A percentile compares a stretch with the other conserved stretches of the same genome.
Conservation (phyloP, 2,329 filamentous ascomycete species). For the Coniella vitis region DNA sequence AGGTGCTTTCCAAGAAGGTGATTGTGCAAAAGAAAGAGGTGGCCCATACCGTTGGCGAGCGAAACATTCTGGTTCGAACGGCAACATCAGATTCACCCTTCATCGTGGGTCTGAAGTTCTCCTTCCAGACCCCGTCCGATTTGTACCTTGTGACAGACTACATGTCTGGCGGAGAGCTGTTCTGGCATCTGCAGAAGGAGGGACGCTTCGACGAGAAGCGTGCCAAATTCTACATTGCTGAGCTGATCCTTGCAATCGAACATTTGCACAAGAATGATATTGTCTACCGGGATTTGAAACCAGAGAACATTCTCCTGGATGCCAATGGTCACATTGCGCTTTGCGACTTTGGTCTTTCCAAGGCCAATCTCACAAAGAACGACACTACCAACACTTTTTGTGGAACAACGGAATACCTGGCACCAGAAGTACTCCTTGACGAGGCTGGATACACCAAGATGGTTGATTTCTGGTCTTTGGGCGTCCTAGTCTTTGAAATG, state of each 20-base stretch:
- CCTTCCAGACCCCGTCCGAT: constrained; percentile 94
- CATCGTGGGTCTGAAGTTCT: constrained; percentile 96
- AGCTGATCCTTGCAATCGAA: constrained; percentile 89
- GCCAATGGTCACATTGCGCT: constrained; percentile 97
- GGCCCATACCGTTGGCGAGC: constrained; percentile 90
- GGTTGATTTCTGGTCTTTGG: constrained; percentile 98
- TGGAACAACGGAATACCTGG: constrained; percentile 94
- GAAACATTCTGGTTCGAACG: constrained; percentile 94
- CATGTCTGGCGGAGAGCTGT: constrained; percentile 97
- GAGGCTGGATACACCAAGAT: constrained; percentile 99
- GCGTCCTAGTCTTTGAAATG: constrained; percentile 98
- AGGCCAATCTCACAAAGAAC: constrained; percentile 94
- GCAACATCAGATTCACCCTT: constrained; percentile 95
- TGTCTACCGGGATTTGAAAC: constrained; percentile 94
- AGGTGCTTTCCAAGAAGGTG: constrained; percentile 97
- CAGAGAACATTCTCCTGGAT: constrained; percentile 93
- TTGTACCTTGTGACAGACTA: constrained; percentile 98
- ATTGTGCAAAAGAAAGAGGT: constrained; percentile 99
- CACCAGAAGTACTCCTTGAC: constrained; percentile 89
- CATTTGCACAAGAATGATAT: constrained; percentile 96
- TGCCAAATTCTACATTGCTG: constrained; percentile 98
- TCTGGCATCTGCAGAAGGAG: constrained; percentile 98
- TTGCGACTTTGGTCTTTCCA: constrained; percentile 95
- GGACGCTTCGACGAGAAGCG: constrained; percentile 90
- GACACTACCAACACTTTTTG: constrained; percentile 99